Evolutionary conservation across 2,329 filamentous ascomycete genomes (phyloP).

Genomic region (Colletotrichum shisoi): DNA sequence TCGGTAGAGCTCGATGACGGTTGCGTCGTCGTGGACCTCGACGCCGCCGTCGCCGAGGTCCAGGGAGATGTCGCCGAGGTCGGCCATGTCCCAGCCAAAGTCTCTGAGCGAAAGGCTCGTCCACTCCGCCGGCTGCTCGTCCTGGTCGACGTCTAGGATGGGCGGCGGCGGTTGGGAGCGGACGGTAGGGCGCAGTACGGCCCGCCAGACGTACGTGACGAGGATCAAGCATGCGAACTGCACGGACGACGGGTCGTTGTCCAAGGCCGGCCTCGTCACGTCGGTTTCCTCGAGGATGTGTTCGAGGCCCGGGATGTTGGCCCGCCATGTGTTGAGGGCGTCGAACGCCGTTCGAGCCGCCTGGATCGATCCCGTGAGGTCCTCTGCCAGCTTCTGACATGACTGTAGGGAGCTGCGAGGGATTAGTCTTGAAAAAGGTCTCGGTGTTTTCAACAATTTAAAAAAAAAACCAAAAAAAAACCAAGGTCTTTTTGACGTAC

Average conservation of each 20-base stretch:
- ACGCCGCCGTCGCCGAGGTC: neutral
- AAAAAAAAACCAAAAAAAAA: no score
- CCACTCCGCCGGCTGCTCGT: neutral
- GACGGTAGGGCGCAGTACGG: neutral
- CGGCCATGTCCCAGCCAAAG: neutral
- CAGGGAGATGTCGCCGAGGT: neutral
- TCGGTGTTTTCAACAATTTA: neutral
- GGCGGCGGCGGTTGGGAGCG: neutral
- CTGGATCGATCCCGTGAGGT: no score
- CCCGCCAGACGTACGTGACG: constrained; percentile 7
- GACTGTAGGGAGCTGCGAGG: constrained; percentile 1
- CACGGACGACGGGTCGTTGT: neutral
- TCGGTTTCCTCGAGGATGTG: neutral
- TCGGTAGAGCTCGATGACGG: neutral
- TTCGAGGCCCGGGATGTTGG: neutral
- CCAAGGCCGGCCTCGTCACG: neutral
- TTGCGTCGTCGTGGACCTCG: neutral
- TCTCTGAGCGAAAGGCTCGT: neutral
- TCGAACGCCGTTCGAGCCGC: neutral
- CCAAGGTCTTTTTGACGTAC: neutral
- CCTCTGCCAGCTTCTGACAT: constrained; percentile 5
- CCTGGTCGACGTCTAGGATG: constrained; percentile 4
- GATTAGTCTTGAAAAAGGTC: neutral
- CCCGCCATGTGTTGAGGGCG: neutral
- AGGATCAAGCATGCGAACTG: neutral